phyloP scores from a whole-genome alignment of 2,329 filamentous ascomycete species.

The Exophiala mesophila region DNA sequence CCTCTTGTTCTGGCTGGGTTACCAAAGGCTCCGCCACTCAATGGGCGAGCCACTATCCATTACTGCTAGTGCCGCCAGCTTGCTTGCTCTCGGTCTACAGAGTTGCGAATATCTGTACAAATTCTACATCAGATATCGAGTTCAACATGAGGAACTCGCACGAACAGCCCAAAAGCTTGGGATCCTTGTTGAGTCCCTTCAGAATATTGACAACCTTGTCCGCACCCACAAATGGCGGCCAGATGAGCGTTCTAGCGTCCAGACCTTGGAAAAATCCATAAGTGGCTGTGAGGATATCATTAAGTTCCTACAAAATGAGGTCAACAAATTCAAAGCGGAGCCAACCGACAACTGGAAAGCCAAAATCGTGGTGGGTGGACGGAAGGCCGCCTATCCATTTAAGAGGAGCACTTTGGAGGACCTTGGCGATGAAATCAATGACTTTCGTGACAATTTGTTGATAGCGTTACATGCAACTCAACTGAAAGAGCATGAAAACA shows the following conservation, averaged over 20 bases:
- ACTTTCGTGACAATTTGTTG: conserved; percentile 30
- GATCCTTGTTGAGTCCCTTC: conserved; percentile 27
- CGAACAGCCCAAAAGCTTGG: conserved; percentile 28
- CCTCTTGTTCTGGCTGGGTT: no score
- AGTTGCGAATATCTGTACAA: conserved; percentile 32
- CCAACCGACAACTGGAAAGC: conserved; percentile 2
- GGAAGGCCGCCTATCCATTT: conserved; percentile 31
- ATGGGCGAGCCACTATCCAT: conserved; percentile 30
- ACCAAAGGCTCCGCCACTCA: no score
- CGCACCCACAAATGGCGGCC: conserved; percentile 25
- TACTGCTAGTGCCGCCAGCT: conserved; percentile 28
- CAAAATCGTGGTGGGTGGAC: conserved; percentile 6
- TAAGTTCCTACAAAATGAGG: conserved; percentile 28
- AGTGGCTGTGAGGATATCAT: conserved; percentile 30
- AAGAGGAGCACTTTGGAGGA: conserved; percentile 36
- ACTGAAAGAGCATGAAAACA: conserved; percentile 25
- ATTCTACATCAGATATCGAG: conserved; percentile 32
- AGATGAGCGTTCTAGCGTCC: conserved; percentile 25
- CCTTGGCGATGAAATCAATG: conserved; percentile 36
- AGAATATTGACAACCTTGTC: conserved; percentile 23
- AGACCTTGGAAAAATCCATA: conserved; percentile 27
- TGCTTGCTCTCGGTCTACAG: conserved; percentile 38
- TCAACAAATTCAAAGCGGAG: conserved; percentile 27
- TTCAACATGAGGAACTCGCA: conserved; percentile 28
- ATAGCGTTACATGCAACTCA: conserved; percentile 33